Evolutionary conservation across 441 rosid genomes (phyloP).

Genomic region (Metrosideros polymorpha): DNA sequence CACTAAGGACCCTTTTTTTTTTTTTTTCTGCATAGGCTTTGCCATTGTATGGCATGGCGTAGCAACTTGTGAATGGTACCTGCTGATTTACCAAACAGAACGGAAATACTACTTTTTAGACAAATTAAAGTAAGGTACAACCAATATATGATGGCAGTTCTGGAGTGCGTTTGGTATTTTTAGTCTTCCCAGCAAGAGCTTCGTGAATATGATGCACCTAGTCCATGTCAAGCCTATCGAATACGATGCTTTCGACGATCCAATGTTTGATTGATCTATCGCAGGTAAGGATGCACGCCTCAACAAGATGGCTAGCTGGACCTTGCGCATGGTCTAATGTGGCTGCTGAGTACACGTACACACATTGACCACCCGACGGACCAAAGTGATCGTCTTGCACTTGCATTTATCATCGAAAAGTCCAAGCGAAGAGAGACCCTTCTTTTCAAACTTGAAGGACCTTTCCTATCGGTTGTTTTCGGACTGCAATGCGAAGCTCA

Average conservation of each 20-base stretch:
- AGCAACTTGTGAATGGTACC: not conserved
- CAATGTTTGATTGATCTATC: not conserved
- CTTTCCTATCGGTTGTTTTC: not conserved
- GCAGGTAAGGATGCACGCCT: not conserved
- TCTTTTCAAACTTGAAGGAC: not conserved
- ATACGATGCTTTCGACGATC: not conserved
- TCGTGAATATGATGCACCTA: not conserved
- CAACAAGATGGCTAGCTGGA: not conserved
- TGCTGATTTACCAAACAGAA: not conserved
- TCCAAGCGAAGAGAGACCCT: not conserved
- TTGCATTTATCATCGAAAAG: not conserved
- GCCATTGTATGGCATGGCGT: not conserved
- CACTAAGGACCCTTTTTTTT: not conserved
- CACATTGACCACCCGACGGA: not conserved
- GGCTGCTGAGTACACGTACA: not conserved
- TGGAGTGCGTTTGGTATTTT: not conserved
- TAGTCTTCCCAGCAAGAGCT: not conserved
- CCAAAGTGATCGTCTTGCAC: not conserved
- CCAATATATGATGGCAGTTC: not conserved
- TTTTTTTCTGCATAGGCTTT: not conserved
- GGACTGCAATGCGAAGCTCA: not conserved
- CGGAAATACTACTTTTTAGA: not conserved
- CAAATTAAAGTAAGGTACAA: not conserved
- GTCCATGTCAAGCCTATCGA: not conserved
- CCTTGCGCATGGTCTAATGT: not conserved